These are phyloP conservation scores for Mucor irregularis DNA, from an alignment of 371 early-diverging fungal species.

Conservation along the genomic window DNA sequence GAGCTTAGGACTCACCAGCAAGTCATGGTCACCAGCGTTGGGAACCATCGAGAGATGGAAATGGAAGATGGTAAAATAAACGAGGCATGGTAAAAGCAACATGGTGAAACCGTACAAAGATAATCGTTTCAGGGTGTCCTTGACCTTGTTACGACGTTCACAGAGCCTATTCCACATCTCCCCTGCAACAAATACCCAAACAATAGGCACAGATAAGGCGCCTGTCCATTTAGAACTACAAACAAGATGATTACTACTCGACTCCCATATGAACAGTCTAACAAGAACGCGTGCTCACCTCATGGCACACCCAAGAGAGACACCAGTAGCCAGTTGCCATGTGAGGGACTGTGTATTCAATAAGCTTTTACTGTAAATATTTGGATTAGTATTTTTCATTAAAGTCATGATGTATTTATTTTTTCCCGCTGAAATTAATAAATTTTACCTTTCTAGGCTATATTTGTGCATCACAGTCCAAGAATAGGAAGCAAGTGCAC, in stretches of 20 bases:
- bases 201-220: constrained; percentile 2
- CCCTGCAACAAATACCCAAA: constrained; percentile 63
- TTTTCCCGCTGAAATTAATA: too few relatives aligned
- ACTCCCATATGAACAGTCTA: too few relatives aligned
- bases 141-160: constrained; percentile 56
- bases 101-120: constrained; percentile 65
- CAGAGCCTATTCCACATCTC: constrained; percentile 87
- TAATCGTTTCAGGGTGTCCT: constrained; percentile 43
- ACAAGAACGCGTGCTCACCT: too few relatives aligned
- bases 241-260: too few relatives aligned
- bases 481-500: constrained; percentile 15
- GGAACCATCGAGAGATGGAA: constrained; percentile 78
- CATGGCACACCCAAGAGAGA: constrained; percentile 31
- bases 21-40: constrained; percentile 77
- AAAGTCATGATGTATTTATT: background rate
- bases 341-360: too few relatives aligned
- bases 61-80: constrained; percentile 80
- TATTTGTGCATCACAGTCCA: constrained; percentile 18
- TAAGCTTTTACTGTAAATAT: too few relatives aligned
- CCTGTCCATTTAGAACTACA: constrained; percentile 40
- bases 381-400: constrained; percentile 53
- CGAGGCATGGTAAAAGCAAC: constrained; percentile 72
- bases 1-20: constrained; percentile 78
- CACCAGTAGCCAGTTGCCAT: constrained; percentile 66
- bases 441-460: constrained; percentile 20